A percentile compares a stretch with the other conserved stretches of the same genome.
Evolutionary conservation across 176 grass and related monocot genomes (phyloP).

Genomic region (Puccinellia tenuiflora): DNA sequence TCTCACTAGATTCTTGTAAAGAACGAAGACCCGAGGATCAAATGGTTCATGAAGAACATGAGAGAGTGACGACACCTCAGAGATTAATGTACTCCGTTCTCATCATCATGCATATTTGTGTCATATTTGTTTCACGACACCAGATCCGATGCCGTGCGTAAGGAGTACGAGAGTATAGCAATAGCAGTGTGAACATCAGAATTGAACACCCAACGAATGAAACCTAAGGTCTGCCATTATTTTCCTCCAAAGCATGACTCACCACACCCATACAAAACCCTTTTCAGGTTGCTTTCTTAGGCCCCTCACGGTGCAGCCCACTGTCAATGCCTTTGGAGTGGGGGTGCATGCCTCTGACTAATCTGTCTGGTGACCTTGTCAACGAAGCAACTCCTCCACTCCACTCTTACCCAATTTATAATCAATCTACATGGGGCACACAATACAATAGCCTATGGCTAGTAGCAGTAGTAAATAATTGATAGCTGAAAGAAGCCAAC

Average conservation of each 20-base stretch:
- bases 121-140: too few relatives aligned
- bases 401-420: slow-evolving; percentile 11
- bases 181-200: slow-evolving; percentile 40
- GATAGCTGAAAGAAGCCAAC: slow-evolving; percentile 7
- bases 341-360: slow-evolving; percentile 40
- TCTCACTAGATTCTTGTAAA: not conserved
- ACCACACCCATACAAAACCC: slow-evolving; percentile 8
- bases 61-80: not conserved
- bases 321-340: slow-evolving; percentile 43
- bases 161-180: not conserved
- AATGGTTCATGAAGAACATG: not conserved
- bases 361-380: slow-evolving; percentile 27
- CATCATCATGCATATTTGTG: not conserved
- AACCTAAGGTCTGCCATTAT: slow-evolving; percentile 28
- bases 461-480: not conserved
- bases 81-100: not conserved
- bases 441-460: not conserved
- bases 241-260: slow-evolving; percentile 30
- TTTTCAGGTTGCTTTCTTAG: slow-evolving; percentile 48
- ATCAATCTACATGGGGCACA: not conserved
- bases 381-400: slow-evolving; percentile 32
- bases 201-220: slow-evolving; percentile 14
- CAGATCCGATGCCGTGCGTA: not conserved
- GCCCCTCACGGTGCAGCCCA: slow-evolving; percentile 16
- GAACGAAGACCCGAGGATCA: not conserved